phyloP scores from a whole-genome alignment of 1,284 basidiomycete species.

The Moesziomyces sp. region DNA sequence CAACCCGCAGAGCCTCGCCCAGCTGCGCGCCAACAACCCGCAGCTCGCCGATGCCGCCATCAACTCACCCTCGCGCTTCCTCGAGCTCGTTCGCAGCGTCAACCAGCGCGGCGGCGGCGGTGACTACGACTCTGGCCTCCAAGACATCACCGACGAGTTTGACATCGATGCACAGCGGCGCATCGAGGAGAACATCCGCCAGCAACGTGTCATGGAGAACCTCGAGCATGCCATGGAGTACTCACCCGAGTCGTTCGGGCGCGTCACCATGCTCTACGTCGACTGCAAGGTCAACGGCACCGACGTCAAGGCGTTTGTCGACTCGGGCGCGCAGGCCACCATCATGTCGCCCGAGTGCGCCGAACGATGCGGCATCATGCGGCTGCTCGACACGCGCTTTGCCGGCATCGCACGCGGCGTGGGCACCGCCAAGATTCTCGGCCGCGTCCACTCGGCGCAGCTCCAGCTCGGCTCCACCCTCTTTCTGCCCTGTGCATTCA shows the following conservation, averaged over 20 bases:
- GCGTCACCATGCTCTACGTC: slow-evolving; percentile 95
- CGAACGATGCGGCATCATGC: slow-evolving; percentile 92
- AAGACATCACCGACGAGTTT: slow-evolving; percentile 76
- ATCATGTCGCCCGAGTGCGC: slow-evolving; percentile 97
- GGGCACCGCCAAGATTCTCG: slow-evolving; percentile 92
- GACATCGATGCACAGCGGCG: slow-evolving; percentile 82
- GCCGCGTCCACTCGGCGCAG: slow-evolving; percentile 88
- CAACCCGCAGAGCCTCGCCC: slow-evolving; percentile 80
- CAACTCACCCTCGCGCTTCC: slow-evolving; percentile 21
- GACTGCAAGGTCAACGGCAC: slow-evolving; percentile 83
- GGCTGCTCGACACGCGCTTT: slow-evolving; percentile 87
- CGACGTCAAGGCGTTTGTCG: slow-evolving; percentile 94
- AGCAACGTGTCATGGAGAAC: slow-evolving; percentile 84
- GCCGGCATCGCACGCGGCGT: slow-evolving; percentile 93
- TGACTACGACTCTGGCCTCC: slow-evolving; percentile 74
- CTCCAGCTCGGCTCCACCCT: slow-evolving; percentile 83
- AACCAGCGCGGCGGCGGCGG: slow-evolving; percentile 76
- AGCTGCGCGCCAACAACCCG: slow-evolving; percentile 73
- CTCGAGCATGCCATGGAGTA: slow-evolving; percentile 68
- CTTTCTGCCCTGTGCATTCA: slow-evolving; percentile 88
- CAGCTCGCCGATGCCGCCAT: slow-evolving; percentile 39
- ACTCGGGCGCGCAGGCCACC: slow-evolving; percentile 94
- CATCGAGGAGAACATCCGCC: slow-evolving; percentile 93
- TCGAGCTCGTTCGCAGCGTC: slow-evolving; percentile 32
- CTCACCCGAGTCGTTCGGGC: slow-evolving; percentile 87